A percentile compares a stretch with the other conserved stretches of the same genome.
phyloP scores from a whole-genome alignment of 1,139 yeast genomes.

The Pichia sp. region DNA sequence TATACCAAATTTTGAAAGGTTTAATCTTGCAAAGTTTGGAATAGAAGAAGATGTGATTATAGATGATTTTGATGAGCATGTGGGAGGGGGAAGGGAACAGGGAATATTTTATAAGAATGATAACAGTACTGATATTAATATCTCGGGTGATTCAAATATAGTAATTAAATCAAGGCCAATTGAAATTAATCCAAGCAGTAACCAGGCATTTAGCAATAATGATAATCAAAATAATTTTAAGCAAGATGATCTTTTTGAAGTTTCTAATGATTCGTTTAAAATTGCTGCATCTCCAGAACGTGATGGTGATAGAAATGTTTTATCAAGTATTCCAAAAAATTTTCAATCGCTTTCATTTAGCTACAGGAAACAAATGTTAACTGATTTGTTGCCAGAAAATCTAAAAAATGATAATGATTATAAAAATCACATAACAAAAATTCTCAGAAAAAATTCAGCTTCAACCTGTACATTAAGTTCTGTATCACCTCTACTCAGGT shows the following conservation, averaged over 20 bases:
- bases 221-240: background rate
- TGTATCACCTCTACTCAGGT: constrained; percentile 1
- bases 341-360: constrained; percentile 63
- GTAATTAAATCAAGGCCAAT: constrained; percentile 39
- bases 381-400: constrained; percentile 46
- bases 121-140: background rate
- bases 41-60: constrained; percentile 24
- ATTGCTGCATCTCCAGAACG: constrained; percentile 27
- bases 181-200: constrained; percentile 11
- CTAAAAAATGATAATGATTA: constrained; percentile 24
- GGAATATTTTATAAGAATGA: background rate
- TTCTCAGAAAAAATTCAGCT: constrained; percentile 23
- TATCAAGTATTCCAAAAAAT: constrained; percentile 42
- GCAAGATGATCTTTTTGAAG: constrained; percentile 1
- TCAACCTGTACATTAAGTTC: constrained; percentile 10
- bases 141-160: background rate
- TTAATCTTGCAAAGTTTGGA: constrained; percentile 30
- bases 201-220: background rate
- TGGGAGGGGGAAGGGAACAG: background rate
- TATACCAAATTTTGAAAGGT: constrained; percentile 57
- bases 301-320: constrained; percentile 19
- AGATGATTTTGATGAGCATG: constrained; percentile 1
- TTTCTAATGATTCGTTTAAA: constrained; percentile 19
- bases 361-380: constrained; percentile 53
- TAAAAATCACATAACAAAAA: constrained; percentile 28